These are phyloP conservation scores for Lactifluus subvellereus DNA, from an alignment of 768 basidiomycete species.

Conservation along the genomic window DNA sequence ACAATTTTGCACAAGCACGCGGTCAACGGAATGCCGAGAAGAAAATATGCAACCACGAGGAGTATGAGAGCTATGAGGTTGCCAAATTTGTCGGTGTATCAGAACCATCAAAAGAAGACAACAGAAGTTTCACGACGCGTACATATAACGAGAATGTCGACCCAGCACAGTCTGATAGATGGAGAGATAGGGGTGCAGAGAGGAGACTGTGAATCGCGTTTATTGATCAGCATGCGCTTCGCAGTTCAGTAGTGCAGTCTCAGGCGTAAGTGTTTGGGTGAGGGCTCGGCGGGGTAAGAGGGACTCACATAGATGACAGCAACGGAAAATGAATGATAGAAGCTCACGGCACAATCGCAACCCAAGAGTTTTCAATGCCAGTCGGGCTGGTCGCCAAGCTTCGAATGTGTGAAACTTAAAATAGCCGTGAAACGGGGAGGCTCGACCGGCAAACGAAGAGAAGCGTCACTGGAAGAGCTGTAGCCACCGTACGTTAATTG, in stretches of 20 bases:
- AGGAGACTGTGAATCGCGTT: not conserved
- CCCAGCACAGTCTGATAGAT: slow-evolving; percentile 18
- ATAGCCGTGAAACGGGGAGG: not conserved
- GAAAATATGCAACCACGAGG: slow-evolving; percentile 22
- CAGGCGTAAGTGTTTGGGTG: not conserved
- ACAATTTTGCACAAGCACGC: slow-evolving; percentile 18
- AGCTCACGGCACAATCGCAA: not conserved
- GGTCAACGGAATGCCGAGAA: slow-evolving; percentile 27
- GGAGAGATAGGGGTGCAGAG: slow-evolving; percentile 13
- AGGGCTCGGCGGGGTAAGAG: not conserved
- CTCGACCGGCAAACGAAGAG: not conserved
- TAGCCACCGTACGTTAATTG: too few species aligned
- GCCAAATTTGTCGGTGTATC: not conserved
- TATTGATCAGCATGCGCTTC: not conserved
- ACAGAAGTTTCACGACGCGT: not conserved
- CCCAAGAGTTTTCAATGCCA: not conserved
- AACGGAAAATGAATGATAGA: not conserved
- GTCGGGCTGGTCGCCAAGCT: slow-evolving; percentile 1
- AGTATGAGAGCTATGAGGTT: slow-evolving; percentile 21
- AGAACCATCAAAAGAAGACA: slow-evolving; percentile 1
- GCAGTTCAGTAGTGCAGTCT: not conserved
- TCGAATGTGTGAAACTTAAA: not conserved
- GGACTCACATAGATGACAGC: not conserved
- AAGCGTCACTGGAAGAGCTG: too few species aligned
- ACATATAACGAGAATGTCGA: slow-evolving; percentile 26